Conservation (phyloP, 2,329 filamentous ascomycete genomes). For the Trichocomaceae sp. region DNA sequence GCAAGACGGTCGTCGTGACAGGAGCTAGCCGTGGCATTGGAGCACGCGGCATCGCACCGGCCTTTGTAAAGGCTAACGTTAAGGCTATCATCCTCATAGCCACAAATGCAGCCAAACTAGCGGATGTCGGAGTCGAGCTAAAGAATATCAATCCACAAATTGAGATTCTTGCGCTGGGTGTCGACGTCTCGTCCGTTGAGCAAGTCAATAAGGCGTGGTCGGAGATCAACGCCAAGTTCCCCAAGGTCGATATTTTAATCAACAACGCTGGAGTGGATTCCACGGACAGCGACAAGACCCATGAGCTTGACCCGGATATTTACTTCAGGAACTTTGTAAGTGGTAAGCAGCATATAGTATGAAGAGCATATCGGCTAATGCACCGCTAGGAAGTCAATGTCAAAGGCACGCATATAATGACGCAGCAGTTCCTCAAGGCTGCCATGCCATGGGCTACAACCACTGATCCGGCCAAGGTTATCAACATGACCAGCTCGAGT, state of each 20-base stretch:
- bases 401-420: conserved; percentile 28
- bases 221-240: conserved; percentile 14
- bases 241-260: conserved; percentile 21
- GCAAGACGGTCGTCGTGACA: conserved; percentile 37
- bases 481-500: conserved; percentile 23
- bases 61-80: conserved; percentile 31
- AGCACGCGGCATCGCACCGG: conserved; percentile 25
- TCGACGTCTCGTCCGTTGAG: conserved; percentile 25
- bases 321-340: conserved; percentile 17
- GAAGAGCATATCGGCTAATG: conserved; percentile 7
- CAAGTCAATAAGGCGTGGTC: conserved; percentile 17
- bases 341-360: conserved; percentile 15
- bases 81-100: conserved; percentile 32
- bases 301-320: conserved; percentile 8
- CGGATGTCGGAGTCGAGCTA: conserved; percentile 19
- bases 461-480: conserved; percentile 20
- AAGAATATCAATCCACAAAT: conserved; percentile 24
- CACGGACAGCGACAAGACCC: conserved; percentile 18
- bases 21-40: conserved; percentile 38
- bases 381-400: conserved; percentile 28
- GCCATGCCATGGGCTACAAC: conserved; percentile 9
- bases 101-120: conserved; percentile 22
- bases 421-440: conserved; percentile 25
- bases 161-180: conserved; percentile 24
- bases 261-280: conserved; percentile 7